Evolutionary conservation across 1,284 basidiomycete species (phyloP).

Genomic region (Moesziomyces antarcticus): DNA sequence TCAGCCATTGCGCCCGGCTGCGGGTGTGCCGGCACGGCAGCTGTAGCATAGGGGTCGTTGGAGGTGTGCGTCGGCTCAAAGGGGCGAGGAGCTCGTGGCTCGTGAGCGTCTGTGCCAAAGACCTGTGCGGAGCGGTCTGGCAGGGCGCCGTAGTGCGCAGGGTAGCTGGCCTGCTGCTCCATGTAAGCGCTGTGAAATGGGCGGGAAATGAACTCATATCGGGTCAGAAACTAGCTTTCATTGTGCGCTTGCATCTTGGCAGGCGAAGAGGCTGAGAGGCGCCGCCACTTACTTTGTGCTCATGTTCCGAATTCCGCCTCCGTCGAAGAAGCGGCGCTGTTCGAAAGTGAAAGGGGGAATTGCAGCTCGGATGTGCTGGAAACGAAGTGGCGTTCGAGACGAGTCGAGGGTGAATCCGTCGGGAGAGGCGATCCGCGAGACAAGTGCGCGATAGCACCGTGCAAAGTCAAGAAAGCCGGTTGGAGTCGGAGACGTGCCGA

Average conservation of each 20-base stretch:
- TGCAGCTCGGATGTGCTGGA: slow-evolving; percentile 1
- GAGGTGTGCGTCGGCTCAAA: slow-evolving; percentile 34
- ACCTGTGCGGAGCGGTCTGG: slow-evolving; percentile 40
- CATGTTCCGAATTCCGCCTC: slow-evolving; percentile 6
- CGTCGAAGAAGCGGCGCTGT: background rate
- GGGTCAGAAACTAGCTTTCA: slow-evolving; percentile 2
- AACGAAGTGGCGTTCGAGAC: background rate
- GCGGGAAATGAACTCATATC: background rate
- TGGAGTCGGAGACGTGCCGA: background rate
- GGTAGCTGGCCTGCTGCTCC: slow-evolving; percentile 34
- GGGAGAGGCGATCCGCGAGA: too few species aligned
- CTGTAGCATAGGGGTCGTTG: slow-evolving; percentile 30
- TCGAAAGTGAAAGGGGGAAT: background rate
- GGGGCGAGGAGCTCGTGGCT: slow-evolving; percentile 44
- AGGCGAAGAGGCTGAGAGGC: too few species aligned
- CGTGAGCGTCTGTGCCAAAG: slow-evolving; percentile 37
- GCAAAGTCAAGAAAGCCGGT: background rate
- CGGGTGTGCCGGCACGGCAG: slow-evolving; percentile 25
- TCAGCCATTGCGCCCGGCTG: slow-evolving; percentile 30
- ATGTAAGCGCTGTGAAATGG: slow-evolving; percentile 34
- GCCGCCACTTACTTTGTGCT: slow-evolving; percentile 42
- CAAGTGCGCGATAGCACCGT: background rate
- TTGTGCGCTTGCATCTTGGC: background rate
- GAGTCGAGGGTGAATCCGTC: too few species aligned
- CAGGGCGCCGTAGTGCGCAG: slow-evolving; percentile 37